These are phyloP conservation scores for Leptographium lundbergii DNA, from an alignment of 2,329 filamentous ascomycete genomes.

Conservation along the genomic window DNA sequence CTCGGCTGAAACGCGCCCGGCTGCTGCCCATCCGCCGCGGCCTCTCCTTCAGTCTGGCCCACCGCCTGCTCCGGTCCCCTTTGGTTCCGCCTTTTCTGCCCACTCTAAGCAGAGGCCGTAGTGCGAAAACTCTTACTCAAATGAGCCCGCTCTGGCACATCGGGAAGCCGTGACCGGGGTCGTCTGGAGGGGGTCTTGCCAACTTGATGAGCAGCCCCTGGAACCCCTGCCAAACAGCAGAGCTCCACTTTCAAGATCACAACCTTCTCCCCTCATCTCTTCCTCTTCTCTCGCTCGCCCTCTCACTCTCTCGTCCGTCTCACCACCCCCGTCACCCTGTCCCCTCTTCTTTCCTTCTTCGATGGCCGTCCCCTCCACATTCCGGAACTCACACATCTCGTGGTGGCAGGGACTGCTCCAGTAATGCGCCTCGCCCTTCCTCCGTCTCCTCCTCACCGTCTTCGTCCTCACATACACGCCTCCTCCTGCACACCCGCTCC, in stretches of 20 bases:
- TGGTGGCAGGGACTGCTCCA: not conserved
- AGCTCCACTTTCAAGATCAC: not conserved
- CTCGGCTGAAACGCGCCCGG: constrained; percentile 8
- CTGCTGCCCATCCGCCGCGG: not conserved
- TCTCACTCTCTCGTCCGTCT: not conserved
- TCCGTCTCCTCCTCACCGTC: not conserved
- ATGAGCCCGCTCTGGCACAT: constrained; percentile 9
- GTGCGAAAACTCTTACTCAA: not conserved
- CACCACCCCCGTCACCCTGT: not conserved
- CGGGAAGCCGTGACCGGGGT: constrained; percentile 9
- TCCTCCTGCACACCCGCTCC: not conserved
- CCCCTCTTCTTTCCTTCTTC: not conserved
- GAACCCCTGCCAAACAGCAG: not conserved
- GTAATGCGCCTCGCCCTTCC: not conserved
- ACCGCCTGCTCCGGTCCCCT: not conserved
- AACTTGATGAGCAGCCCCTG: not conserved
- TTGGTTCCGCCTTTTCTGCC: not conserved
- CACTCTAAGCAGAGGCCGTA: not conserved
- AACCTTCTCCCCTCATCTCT: not conserved
- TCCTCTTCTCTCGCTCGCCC: not conserved
- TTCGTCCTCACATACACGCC: not conserved
- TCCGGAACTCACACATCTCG: not conserved
- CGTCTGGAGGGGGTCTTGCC: constrained; percentile 4
- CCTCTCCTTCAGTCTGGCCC: not conserved
- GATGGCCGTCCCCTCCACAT: not conserved